Conservation (phyloP, 2,329 filamentous ascomycete species). For the Calonectria honghensis region DNA sequence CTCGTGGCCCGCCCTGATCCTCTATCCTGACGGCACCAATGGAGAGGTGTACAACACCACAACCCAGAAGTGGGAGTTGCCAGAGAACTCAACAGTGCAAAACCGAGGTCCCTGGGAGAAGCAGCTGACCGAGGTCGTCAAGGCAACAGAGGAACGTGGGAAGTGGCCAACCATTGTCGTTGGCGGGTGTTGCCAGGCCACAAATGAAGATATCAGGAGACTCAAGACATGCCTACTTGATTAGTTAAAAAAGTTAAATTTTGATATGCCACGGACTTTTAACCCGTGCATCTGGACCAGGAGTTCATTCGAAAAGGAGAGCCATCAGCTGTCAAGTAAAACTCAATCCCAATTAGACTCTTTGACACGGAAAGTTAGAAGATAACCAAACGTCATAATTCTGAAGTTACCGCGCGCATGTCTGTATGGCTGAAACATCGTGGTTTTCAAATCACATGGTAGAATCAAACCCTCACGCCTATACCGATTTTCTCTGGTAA, state of each 20-base stretch:
- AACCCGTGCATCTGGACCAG: neutral
- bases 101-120: constrained; percentile 65
- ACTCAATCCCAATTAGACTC: neutral
- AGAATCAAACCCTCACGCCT: neutral
- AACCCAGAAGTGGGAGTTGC: constrained; percentile 75
- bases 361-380: neutral
- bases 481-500: neutral
- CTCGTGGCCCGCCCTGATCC: constrained; percentile 72
- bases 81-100: constrained; percentile 50
- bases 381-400: neutral
- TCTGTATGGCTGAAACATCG: neutral
- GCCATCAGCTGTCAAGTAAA: neutral
- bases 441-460: neutral
- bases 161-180: constrained; percentile 69
- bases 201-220: constrained; percentile 59
- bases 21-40: constrained; percentile 82
- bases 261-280: neutral
- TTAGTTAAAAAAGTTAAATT: constrained; percentile 17
- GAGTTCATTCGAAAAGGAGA: neutral
- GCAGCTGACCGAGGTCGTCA: constrained; percentile 65
- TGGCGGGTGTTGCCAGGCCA: constrained; percentile 72
- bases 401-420: too few relatives aligned
- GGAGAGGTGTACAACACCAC: constrained; percentile 80
- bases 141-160: constrained; percentile 59
- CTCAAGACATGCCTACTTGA: constrained; percentile 52